phyloP scores from a whole-genome alignment of 257 asterid genomes.

The Solanum ossicruentum region DNA sequence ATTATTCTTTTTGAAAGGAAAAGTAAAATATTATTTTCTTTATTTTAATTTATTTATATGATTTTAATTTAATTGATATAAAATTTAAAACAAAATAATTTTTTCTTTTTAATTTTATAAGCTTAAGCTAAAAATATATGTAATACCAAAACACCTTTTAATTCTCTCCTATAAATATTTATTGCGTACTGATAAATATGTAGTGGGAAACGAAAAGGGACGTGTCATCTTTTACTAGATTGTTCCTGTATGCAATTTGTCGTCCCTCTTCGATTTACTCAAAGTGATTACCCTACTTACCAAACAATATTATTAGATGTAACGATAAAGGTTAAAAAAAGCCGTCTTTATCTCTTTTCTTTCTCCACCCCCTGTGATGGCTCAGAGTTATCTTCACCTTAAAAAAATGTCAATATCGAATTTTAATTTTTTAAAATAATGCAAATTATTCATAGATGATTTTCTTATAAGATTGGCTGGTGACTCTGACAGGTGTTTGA shows the following conservation, averaged over 20 bases:
- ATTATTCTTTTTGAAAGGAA: too few species aligned
- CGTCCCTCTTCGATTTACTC: background rate
- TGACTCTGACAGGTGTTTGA: background rate
- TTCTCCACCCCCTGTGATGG: background rate
- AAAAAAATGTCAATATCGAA: background rate
- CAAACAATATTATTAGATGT: background rate
- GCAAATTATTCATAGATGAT: background rate
- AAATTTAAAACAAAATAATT: too few species aligned
- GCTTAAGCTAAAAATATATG: too few species aligned
- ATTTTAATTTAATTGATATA: too few species aligned
- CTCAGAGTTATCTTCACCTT: background rate
- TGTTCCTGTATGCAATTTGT: background rate
- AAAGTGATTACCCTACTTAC: background rate
- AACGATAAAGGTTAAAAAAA: background rate
- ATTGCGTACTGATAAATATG: too few species aligned
- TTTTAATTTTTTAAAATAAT: background rate
- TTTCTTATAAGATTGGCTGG: background rate
- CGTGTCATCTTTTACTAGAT: background rate
- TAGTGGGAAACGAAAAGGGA: background rate
- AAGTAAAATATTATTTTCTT: too few species aligned
- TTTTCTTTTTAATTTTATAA: too few species aligned
- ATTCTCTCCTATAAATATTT: too few species aligned
- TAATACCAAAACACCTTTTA: too few species aligned
- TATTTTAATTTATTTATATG: too few species aligned
- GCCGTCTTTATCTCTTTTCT: background rate